A percentile compares a stretch with the other conserved stretches of the same genome.
Evolutionary conservation across 2,329 filamentous ascomycete species (phyloP).

Genomic region (Cladosporium sp.): DNA sequence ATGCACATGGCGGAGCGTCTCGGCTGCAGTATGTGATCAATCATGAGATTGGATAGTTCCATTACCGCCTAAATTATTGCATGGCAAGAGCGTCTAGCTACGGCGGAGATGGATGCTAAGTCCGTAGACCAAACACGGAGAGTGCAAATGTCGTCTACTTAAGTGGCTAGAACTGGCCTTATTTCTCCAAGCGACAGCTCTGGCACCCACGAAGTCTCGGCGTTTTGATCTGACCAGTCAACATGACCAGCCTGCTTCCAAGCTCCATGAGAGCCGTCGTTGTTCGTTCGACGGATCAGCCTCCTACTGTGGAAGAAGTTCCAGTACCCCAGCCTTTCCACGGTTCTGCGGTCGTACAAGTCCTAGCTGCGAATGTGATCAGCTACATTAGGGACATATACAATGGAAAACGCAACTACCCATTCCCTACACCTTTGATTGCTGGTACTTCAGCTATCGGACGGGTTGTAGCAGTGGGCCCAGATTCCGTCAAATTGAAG

Average conservation of each 20-base stretch:
- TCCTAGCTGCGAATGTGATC: constrained; percentile 34
- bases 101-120: too few relatives aligned
- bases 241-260: constrained; percentile 5
- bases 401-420: constrained; percentile 30
- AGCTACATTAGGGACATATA: constrained; percentile 39
- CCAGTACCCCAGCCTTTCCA: constrained; percentile 8
- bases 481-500: constrained; percentile 33
- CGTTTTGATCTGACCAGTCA: background rate
- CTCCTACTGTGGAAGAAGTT: constrained; percentile 15
- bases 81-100: too few relatives aligned
- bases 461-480: constrained; percentile 32
- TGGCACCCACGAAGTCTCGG: too few relatives aligned
- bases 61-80: too few relatives aligned
- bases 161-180: too few relatives aligned
- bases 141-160: too few relatives aligned
- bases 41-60: too few relatives aligned
- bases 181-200: too few relatives aligned
- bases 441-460: constrained; percentile 33
- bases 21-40: too few relatives aligned
- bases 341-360: constrained; percentile 37
- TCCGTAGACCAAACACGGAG: too few relatives aligned
- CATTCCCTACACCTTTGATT: constrained; percentile 32
- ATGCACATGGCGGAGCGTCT: too few relatives aligned
- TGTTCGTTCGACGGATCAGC: constrained; percentile 12
- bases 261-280: constrained; percentile 16